Conservation (phyloP, 140 eudicot genomes). For the Oenanthe javanica region DNA sequence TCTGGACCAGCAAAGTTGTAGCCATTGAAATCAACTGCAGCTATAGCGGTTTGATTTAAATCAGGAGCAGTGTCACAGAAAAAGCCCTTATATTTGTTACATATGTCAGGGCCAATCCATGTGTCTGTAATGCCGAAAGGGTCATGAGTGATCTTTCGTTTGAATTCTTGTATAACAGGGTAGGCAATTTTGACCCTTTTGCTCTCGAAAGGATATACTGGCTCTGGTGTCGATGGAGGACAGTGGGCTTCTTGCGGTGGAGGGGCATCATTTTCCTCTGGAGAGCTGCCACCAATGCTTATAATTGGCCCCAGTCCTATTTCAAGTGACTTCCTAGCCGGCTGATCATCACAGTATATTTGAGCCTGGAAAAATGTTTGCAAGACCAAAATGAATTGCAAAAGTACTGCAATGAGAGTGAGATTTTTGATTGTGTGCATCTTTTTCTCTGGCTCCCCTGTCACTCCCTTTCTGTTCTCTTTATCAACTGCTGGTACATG, state of each 20-base stretch:
- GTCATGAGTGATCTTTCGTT: constrained; percentile 24
- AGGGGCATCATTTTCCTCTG: neutral
- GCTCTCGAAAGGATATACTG: constrained; percentile 16
- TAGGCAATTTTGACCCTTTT: constrained; percentile 15
- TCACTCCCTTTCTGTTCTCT: neutral
- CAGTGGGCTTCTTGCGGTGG: neutral
- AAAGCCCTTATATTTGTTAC: constrained; percentile 37
- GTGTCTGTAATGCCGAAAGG: constrained; percentile 27
- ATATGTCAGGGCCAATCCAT: constrained; percentile 38
- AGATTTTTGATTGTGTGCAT: neutral
- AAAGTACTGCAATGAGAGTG: neutral
- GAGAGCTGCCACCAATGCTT: constrained; percentile 2
- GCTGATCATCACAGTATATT: neutral
- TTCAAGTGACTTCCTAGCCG: constrained; percentile 13
- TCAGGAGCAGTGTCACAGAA: constrained; percentile 22
- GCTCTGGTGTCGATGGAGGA: constrained; percentile 1
- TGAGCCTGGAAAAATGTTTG: neutral
- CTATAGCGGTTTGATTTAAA: constrained; percentile 4
- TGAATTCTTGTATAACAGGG: constrained; percentile 23
- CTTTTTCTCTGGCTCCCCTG: neutral
- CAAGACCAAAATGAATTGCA: neutral
- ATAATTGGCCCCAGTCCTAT: constrained; percentile 10
- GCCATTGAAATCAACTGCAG: constrained; percentile 45
- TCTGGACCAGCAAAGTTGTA: constrained; percentile 21
- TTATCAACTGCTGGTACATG: no score